Conservation (phyloP, 306 rosid species). For the Gastrolobium bilobum region DNA sequence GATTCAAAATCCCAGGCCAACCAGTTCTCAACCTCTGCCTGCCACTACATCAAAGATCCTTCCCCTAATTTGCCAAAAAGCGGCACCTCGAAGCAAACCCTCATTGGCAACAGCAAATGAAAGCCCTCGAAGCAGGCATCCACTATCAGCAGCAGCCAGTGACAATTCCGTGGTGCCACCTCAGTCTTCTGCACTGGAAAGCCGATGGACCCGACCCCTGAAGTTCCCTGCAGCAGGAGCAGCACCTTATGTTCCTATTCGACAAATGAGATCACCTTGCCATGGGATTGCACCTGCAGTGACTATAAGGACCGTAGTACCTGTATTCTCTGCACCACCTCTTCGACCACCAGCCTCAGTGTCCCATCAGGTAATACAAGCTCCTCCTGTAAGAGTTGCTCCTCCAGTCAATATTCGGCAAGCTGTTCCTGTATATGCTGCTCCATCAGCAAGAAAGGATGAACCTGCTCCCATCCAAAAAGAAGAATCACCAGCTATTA, state of each 20-base stretch:
- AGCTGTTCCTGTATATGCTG: constrained; percentile 77
- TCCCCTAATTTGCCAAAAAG: constrained; percentile 85
- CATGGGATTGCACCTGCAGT: constrained; percentile 88
- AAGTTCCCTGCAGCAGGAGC: constrained; percentile 86
- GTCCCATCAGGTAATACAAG: constrained; percentile 57
- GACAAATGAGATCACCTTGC: constrained; percentile 80
- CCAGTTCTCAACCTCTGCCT: constrained; percentile 77
- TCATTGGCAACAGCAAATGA: constrained; percentile 57
- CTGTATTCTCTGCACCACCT: constrained; percentile 88
- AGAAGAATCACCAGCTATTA: constrained; percentile 48
- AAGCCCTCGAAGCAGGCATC: constrained; percentile 59
- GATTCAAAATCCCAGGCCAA: constrained; percentile 71
- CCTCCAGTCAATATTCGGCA: constrained; percentile 84
- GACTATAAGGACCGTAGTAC: constrained; percentile 75
- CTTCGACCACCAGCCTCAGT: constrained; percentile 64
- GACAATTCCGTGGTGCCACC: constrained; percentile 56
- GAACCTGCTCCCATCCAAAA: constrained; percentile 54
- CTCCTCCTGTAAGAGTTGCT: constrained; percentile 69
- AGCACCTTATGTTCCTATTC: constrained; percentile 82
- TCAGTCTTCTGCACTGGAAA: constrained; percentile 62
- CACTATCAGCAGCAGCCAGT: constrained; percentile 47
- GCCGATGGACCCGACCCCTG: constrained; percentile 60
- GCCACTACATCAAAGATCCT: constrained; percentile 87
- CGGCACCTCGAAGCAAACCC: constrained; percentile 60
- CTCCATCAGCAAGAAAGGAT: constrained; percentile 72